Percentiles rank a stretch among this genome's conserved stretches.
phyloP scores from a whole-genome alignment of 176 grass and related monocot genomes.

The Coix lacrymajobi region DNA sequence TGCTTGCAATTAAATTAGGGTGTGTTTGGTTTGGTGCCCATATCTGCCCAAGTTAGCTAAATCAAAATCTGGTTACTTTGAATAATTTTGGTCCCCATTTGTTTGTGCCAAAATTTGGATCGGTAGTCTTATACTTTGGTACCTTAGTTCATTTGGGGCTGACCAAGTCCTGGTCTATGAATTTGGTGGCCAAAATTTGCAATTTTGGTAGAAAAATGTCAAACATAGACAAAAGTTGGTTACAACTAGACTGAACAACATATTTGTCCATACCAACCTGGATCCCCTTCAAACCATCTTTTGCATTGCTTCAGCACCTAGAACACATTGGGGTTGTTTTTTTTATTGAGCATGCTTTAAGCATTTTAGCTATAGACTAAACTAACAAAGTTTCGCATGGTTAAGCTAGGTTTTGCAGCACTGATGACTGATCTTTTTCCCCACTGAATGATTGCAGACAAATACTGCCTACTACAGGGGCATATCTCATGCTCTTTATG shows the following conservation, averaged over 20 bases:
- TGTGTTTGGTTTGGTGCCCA: neutral
- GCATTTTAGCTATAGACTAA: neutral
- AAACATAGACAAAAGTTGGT: neutral
- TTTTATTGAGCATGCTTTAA: neutral
- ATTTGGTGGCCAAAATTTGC: neutral
- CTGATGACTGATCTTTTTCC: neutral
- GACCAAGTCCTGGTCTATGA: neutral
- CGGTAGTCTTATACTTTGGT: neutral
- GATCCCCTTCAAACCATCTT: too few species aligned
- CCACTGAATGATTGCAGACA: slow-evolving; percentile 56
- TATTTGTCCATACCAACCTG: neutral
- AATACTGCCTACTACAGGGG: slow-evolving; percentile 89
- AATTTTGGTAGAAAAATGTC: neutral
- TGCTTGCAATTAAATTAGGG: neutral
- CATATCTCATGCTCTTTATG: slow-evolving; percentile 81
- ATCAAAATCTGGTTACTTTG: neutral
- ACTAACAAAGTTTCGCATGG: neutral
- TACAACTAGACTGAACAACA: neutral
- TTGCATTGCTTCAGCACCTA: neutral
- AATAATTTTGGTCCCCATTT: neutral
- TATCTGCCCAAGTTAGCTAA: neutral
- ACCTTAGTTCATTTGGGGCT: neutral
- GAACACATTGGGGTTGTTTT: neutral
- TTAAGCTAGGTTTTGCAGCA: slow-evolving; percentile 14
- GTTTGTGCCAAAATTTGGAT: neutral